Evolutionary conservation across 1,284 basidiomycete genomes (phyloP), one percentile per base, ranked within the genome.

Genomic region (Malassezia dermatis): DNA sequence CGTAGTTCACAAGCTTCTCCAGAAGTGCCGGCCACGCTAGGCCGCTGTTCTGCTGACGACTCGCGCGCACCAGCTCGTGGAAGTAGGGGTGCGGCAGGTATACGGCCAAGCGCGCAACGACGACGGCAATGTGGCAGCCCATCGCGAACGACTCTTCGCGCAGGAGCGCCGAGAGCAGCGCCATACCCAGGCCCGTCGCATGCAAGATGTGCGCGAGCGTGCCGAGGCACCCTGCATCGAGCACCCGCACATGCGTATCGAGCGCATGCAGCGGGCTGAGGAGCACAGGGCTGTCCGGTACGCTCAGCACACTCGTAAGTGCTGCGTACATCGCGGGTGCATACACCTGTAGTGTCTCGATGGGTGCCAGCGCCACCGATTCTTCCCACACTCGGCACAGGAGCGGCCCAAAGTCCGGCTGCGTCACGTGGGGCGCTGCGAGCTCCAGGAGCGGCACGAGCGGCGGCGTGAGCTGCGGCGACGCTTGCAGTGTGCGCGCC

Each of bases 361-460:
- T 46, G 28, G 71, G 69, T 28, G 57, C 64, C 24, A 74, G 60
- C 50, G 70, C 60, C 28, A 62, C 61, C 10, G 56, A 58, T 44
- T 69, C 69, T 32, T 68, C 67, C 26, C 67, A 48, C 1, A 69
- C 59, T 8, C 64, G 62, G 42, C 70, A 71, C 41, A 65, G 61
- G 26, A 71, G 66, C 55, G 67, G 56, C 37, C 61, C 59, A 46
- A 61, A 67, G 50, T 74, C 71, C 1, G 70, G 69, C 57, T 66
- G 59, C 15, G 58, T 58, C 6, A 73, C 48, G 13, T 68, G 47
- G 15, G 62, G 43, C 13, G 62, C 60, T 8, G 64, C 61, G 2
- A 65, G 51, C 10, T 50, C 61, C 17, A 71, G 48, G 28, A 71
- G 61, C 27, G 56, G 50, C 26, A 71, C 67, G 8, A 73, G 60